Conservation (phyloP, 169 alveolate species). For the Plasmodium vivax region DNA sequence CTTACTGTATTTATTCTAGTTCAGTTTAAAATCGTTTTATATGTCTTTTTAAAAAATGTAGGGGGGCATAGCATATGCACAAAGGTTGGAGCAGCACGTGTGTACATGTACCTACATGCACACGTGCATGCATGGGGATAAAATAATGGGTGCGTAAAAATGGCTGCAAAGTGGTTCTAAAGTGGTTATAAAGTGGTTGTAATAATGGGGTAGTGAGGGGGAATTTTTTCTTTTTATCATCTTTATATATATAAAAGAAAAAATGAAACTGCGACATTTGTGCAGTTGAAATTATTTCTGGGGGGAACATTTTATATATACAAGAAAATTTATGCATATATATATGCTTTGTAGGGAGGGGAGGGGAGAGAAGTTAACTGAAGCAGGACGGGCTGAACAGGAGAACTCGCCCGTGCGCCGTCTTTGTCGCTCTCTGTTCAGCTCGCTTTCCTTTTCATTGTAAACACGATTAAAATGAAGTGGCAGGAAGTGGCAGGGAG, state of each 20-base stretch:
- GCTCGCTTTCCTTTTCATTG: background rate
- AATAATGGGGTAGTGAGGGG: background rate
- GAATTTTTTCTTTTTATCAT: background rate
- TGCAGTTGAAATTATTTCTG: background rate
- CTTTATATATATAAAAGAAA: background rate
- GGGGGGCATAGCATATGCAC: background rate
- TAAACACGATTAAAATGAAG: background rate
- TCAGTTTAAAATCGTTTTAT: background rate
- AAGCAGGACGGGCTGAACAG: background rate
- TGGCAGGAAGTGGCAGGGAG: background rate
- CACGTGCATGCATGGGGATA: background rate
- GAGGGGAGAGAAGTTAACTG: background rate
- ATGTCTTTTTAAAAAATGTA: background rate
- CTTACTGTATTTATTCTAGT: background rate
- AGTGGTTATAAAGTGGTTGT: background rate
- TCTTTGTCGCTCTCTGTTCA: background rate
- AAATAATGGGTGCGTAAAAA: too few relatives aligned
- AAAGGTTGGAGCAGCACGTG: background rate
- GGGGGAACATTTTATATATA: background rate
- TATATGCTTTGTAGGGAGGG: background rate
- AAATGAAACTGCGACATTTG: background rate
- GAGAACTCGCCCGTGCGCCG: background rate
- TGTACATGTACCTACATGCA: background rate
- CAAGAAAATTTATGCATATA: background rate
- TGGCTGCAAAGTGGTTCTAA: background rate